These are phyloP conservation scores for Tetrastigma voinierianum DNA, from an alignment of 164 flowering plant genomes.

Conservation along the genomic window DNA sequence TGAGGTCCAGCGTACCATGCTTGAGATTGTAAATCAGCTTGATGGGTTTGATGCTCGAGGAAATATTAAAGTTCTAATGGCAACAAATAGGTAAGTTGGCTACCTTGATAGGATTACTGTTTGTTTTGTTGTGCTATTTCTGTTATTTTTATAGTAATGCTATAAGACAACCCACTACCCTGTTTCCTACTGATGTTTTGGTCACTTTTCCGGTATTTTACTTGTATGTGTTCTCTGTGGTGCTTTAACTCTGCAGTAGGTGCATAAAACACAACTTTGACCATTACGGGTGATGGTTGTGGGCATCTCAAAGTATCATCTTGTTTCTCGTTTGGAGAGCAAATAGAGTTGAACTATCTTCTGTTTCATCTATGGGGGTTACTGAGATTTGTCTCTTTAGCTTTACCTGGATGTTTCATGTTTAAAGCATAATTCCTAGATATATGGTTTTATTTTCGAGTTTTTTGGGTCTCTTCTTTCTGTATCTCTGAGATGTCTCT, in stretches of 20 bases:
- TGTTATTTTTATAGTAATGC: not conserved
- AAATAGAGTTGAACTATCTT: not conserved
- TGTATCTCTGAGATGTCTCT: no score
- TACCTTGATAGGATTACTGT: not conserved
- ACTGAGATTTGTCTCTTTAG: not conserved
- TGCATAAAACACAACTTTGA: no score
- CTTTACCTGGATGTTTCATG: not conserved
- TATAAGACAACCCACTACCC: no score
- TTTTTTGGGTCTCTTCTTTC: no score
- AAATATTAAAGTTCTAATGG: slow-evolving; percentile 95
- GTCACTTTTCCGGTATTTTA: no score
- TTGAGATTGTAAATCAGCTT: slow-evolving; percentile 96
- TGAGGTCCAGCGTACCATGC: slow-evolving; percentile 98
- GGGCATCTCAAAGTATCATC: no score
- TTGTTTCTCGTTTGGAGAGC: not conserved
- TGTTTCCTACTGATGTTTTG: no score
- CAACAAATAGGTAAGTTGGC: slow-evolving; percentile 76
- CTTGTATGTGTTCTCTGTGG: no score
- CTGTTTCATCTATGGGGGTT: no score
- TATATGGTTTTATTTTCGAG: no score
- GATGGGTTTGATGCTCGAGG: slow-evolving; percentile 99
- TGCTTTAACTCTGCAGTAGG: no score
- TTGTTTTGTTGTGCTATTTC: not conserved
- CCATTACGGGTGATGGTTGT: no score
- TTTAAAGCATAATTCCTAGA: not conserved